These are phyloP conservation scores for Zalaria sp. DNA, from an alignment of 2,329 filamentous ascomycete genomes.

Conservation along the genomic window DNA sequence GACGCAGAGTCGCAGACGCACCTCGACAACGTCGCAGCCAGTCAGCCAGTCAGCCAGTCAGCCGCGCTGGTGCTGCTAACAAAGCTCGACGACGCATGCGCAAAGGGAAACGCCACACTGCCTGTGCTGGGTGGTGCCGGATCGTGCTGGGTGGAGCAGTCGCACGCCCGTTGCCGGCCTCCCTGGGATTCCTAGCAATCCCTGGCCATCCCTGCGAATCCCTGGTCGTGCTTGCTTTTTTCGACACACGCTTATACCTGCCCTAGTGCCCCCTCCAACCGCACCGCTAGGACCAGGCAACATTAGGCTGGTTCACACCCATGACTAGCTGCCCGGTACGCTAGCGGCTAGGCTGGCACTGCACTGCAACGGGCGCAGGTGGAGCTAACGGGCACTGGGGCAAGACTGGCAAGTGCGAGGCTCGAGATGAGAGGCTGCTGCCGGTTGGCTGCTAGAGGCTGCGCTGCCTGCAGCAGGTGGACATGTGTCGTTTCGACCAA, in stretches of 20 bases:
- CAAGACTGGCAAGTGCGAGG: not conserved
- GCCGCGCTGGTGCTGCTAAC: not conserved
- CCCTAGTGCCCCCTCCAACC: constrained; percentile 1
- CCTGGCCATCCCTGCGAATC: not conserved
- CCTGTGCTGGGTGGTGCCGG: not conserved
- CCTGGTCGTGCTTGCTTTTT: constrained; percentile 4
- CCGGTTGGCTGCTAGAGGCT: too few species aligned
- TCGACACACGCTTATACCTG: constrained; percentile 4
- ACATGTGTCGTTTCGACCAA: not conserved
- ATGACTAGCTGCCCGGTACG: constrained; percentile 2
- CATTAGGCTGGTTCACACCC: constrained; percentile 3
- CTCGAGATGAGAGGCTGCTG: not conserved
- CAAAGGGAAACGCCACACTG: not conserved
- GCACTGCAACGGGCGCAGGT: not conserved
- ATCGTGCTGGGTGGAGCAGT: not conserved
- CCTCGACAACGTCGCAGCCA: not conserved
- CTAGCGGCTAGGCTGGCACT: not conserved
- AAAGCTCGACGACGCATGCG: not conserved
- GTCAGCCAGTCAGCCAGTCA: not conserved
- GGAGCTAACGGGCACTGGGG: not conserved
- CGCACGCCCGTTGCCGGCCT: not conserved
- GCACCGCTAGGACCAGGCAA: constrained; percentile 5
- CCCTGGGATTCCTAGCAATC: too few species aligned
- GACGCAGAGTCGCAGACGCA: not conserved
- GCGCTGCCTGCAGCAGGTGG: not conserved